Conservation (phyloP, 345 rosid genomes). For the Eucalyptus camaldulensis region DNA sequence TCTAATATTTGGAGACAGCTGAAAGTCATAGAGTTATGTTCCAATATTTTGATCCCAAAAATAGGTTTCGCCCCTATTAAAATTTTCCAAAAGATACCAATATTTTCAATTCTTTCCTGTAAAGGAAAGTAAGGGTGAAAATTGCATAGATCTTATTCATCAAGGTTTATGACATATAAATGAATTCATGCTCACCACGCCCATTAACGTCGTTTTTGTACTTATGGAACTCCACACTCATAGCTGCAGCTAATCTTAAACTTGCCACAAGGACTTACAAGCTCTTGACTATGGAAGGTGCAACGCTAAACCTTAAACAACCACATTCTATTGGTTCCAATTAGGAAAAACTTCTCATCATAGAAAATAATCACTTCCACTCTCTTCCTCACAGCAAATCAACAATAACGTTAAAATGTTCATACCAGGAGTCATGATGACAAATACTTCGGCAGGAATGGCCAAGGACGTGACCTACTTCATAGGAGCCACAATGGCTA, state of each 20-base stretch:
- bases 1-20: neutral
- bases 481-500: conserved; percentile 17
- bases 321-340: neutral
- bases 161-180: neutral
- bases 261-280: neutral
- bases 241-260: neutral
- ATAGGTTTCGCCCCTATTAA: neutral
- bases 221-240: neutral
- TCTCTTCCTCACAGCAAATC: neutral
- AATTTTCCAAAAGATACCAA: neutral
- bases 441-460: conserved; percentile 40
- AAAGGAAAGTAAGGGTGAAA: neutral
- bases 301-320: neutral
- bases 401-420: neutral
- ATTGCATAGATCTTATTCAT: neutral
- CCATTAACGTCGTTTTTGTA: neutral
- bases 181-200: neutral
- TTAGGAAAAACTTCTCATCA: neutral
- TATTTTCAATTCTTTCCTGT: neutral
- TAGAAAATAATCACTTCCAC: neutral
- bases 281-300: neutral
- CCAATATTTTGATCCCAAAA: neutral
- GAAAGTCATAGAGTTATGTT: neutral
- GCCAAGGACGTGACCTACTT: conserved; percentile 46
- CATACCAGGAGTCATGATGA: conserved; percentile 59